These are phyloP conservation scores for Metarhizium robertsii DNA, from an alignment of 2,329 filamentous ascomycete species.

Conservation along the genomic window DNA sequence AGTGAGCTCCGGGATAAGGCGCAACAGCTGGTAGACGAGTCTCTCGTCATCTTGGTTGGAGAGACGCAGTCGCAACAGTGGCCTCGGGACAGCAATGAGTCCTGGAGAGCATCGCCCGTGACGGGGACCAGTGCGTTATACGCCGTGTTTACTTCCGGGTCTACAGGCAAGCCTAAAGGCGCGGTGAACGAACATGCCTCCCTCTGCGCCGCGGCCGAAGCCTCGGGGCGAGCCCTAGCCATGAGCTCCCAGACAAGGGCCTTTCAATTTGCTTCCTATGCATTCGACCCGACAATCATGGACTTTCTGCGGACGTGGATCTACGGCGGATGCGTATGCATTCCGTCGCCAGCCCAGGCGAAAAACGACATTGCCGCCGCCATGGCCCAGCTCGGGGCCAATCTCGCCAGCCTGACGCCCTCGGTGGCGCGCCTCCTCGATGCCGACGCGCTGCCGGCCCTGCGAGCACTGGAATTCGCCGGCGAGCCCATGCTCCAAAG, in stretches of 20 bases:
- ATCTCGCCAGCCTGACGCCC: constrained; percentile 6
- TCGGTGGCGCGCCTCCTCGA: constrained; percentile 5
- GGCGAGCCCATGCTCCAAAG: constrained; percentile 20
- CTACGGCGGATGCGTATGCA: constrained; percentile 5
- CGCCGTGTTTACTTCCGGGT: constrained; percentile 13
- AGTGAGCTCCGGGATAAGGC: too few relatives aligned
- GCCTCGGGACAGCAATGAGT: background rate
- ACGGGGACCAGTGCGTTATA: constrained; percentile 1
- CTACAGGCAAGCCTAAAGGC: constrained; percentile 14
- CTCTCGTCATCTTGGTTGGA: too few relatives aligned
- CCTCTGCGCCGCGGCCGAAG: constrained; percentile 1
- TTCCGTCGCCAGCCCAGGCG: constrained; percentile 5
- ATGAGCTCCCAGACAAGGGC: background rate
- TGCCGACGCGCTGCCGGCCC: background rate
- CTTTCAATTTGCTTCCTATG: constrained; percentile 9
- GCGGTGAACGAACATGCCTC: constrained; percentile 11
- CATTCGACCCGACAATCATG: background rate
- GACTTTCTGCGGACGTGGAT: background rate
- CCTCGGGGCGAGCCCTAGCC: background rate
- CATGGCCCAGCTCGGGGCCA: constrained; percentile 5
- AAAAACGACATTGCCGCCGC: constrained; percentile 6
- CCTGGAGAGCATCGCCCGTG: background rate
- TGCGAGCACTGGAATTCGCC: constrained; percentile 5
- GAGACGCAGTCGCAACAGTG: too few relatives aligned
- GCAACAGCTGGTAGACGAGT: too few relatives aligned